Evolutionary conservation across 1,139 yeast genomes (phyloP).

Genomic region (Pichia sp.): DNA sequence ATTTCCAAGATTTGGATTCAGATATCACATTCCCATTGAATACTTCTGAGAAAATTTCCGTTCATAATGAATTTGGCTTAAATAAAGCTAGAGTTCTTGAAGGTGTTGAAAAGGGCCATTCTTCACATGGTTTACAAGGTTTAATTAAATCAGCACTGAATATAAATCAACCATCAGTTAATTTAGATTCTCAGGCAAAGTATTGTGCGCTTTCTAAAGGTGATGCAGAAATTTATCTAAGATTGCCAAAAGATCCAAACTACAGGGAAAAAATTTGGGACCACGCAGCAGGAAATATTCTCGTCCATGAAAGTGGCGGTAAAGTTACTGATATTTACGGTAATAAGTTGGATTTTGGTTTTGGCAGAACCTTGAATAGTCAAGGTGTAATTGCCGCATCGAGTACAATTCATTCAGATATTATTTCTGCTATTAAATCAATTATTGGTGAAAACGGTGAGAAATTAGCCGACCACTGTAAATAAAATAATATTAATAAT

Average conservation of each 20-base stretch:
- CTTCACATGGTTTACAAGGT: slow-evolving; percentile 84
- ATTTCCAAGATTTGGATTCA: slow-evolving; percentile 38
- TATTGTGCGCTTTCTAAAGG: slow-evolving; percentile 89
- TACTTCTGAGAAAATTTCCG: slow-evolving; percentile 27
- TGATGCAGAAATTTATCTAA: slow-evolving; percentile 82
- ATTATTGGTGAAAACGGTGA: slow-evolving; percentile 27
- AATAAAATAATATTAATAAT: neutral
- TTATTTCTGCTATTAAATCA: slow-evolving; percentile 50
- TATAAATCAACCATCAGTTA: slow-evolving; percentile 47
- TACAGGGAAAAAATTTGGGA: slow-evolving; percentile 98
- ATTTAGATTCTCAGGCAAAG: slow-evolving; percentile 92
- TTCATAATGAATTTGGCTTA: slow-evolving; percentile 38
- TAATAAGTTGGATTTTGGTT: slow-evolving; percentile 68
- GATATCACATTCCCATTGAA: slow-evolving; percentile 31
- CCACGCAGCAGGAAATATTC: slow-evolving; percentile 91
- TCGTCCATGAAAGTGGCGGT: slow-evolving; percentile 89
- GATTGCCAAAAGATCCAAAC: slow-evolving; percentile 68
- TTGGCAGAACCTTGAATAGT: slow-evolving; percentile 71
- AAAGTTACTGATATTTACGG: slow-evolving; percentile 79
- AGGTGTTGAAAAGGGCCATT: slow-evolving; percentile 95
- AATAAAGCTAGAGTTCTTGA: slow-evolving; percentile 67
- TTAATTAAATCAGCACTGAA: slow-evolving; percentile 59
- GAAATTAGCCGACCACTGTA: slow-evolving; percentile 19
- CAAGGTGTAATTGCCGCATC: slow-evolving; percentile 93
- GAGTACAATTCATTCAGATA: slow-evolving; percentile 48